Conservation (phyloP, 352 stramenopile species). For the Globisporangium irregulare region DNA sequence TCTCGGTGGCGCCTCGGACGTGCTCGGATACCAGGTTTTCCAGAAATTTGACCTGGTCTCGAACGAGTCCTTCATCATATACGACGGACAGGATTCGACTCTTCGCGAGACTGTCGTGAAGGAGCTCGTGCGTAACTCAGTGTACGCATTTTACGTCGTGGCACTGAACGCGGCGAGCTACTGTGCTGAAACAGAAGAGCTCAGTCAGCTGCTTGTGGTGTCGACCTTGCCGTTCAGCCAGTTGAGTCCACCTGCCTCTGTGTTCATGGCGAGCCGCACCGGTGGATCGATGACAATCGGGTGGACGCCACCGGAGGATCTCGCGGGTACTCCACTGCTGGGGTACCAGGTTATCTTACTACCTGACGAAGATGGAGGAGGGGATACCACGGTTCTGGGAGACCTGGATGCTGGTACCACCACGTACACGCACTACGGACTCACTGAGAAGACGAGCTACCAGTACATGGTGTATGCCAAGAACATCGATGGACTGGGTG, state of each 20-base stretch:
- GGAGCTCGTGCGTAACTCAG: slow-evolving; percentile 24
- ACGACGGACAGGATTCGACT: slow-evolving; percentile 48
- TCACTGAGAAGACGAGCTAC: slow-evolving; percentile 42
- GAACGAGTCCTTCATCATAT: slow-evolving; percentile 38
- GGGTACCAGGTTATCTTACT: slow-evolving; percentile 36
- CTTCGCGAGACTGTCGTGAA: slow-evolving; percentile 23
- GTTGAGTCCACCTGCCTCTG: slow-evolving; percentile 24
- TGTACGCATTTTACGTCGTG: slow-evolving; percentile 47
- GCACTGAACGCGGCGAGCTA: slow-evolving; percentile 48
- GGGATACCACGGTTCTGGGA: slow-evolving; percentile 2
- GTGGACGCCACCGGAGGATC: slow-evolving; percentile 43
- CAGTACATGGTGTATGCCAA: slow-evolving; percentile 37
- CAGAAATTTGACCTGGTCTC: slow-evolving; percentile 24
- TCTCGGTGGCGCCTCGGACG: slow-evolving; percentile 35
- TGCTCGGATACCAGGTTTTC: slow-evolving; percentile 55
- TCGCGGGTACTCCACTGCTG: slow-evolving; percentile 41
- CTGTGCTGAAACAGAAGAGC: slow-evolving; percentile 28
- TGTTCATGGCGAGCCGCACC: slow-evolving; percentile 22
- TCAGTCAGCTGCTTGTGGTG: slow-evolving; percentile 29
- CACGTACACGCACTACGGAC: slow-evolving; percentile 39
- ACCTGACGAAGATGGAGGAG: slow-evolving; percentile 1
- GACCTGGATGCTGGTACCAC: slow-evolving; percentile 9
- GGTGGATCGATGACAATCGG: slow-evolving; percentile 44
- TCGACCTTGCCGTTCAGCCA: slow-evolving; percentile 31
- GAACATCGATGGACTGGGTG: slow-evolving; percentile 46